Evolutionary conservation across 2,329 filamentous ascomycete species (phyloP), one percentile per base, ranked within the genome.

Genomic region (Chrysosporium queenslandicum): DNA sequence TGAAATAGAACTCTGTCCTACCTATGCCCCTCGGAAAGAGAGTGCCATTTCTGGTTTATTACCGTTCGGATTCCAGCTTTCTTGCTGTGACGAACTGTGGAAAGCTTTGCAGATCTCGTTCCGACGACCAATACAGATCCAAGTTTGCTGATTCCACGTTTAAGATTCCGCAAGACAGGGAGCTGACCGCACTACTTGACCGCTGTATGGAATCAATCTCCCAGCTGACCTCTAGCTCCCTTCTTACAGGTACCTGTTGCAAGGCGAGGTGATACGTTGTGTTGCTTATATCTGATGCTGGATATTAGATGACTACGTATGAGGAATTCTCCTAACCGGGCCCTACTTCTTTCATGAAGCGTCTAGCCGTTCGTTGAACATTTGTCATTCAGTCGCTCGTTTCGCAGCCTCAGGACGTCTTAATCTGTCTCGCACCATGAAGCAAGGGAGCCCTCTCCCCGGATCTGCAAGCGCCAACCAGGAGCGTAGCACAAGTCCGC

Each of bases 401-500:
- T 46, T 18, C 36, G 18, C n/a, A 21, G 20, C 20, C n/a, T 46
- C 43, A 32, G 11, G 7, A 45, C 14, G 25, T 16, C n/a, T 14
- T 16, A 27, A 43, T n/a, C 27, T 16, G 14, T 20, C 27, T n/a
- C 2, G 43, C 45, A 34, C 11, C 23, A 50, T 50, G 47, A 50
- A 42, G 27, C 36, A 42, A 34, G 11, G 25, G 14, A 14, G 25
- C 16, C 2, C 27, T 1, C n/a, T 18, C 18, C 25, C 27, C 4
- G 37, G 36, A 21, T 25, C 47, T 9, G 47, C 34, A n/a, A n/a
- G 11, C 11, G 11, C 42, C 25, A 23, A 30, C 16, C 36, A 45
- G 39, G 25, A 48, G 46, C 32, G 47, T 34, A 51, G 49, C 12
- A 51, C 49, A 30, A 50, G 47, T 16, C 37, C 40, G 39, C 49